Evolutionary conservation across 2,329 filamentous ascomycete genomes (phyloP).

Genomic region (Cadophora malorum): DNA sequence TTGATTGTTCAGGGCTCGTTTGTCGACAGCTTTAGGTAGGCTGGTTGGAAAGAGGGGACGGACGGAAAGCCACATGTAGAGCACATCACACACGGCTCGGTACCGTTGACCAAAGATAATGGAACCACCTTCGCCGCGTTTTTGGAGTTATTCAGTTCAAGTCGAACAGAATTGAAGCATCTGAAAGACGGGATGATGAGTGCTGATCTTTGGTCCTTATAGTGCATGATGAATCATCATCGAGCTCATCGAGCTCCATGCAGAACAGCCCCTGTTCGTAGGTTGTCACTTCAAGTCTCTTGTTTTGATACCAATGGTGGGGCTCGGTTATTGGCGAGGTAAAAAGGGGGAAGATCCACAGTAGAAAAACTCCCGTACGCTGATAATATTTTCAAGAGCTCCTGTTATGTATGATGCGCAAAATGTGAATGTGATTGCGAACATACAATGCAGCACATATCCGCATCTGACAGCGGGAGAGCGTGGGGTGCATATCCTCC

Average conservation of each 20-base stretch:
- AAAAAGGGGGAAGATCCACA: conserved; percentile 1
- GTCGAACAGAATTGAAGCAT: background rate
- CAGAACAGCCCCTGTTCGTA: background rate
- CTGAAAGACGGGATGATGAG: background rate
- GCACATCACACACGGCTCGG: conserved; percentile 2
- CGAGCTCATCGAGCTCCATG: background rate
- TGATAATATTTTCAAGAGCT: background rate
- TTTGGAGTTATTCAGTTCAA: background rate
- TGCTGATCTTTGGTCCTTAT: background rate
- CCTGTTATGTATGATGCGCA: background rate
- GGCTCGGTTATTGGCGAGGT: conserved; percentile 13
- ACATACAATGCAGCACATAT: conserved; percentile 5
- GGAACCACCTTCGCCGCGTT: conserved; percentile 5
- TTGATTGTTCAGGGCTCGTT: background rate
- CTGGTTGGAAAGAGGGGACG: background rate
- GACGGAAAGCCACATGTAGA: background rate
- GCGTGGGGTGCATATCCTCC: conserved; percentile 15
- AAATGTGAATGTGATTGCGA: background rate
- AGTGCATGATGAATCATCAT: background rate
- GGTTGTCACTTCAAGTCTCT: background rate
- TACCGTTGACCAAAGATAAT: conserved; percentile 2
- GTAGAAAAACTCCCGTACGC: background rate
- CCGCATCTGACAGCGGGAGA: background rate
- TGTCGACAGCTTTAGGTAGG: background rate
- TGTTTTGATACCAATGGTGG: conserved; percentile 8